Evolutionary conservation across 1,284 basidiomycete species (phyloP).

Genomic region (Pterulicium gracile): DNA sequence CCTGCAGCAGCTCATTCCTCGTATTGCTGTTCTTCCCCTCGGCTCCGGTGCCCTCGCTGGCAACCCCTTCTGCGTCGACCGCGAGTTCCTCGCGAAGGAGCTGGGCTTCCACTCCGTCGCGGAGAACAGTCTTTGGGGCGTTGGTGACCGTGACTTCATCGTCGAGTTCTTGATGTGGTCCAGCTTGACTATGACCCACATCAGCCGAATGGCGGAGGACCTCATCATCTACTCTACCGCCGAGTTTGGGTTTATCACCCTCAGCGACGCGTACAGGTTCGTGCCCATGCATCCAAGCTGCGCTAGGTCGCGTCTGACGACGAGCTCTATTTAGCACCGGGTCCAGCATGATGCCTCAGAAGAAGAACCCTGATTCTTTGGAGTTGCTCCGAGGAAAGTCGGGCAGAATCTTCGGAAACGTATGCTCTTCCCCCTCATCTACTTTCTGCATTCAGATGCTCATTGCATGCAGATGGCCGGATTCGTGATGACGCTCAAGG

Average conservation of each 20-base stretch:
- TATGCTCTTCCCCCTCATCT: slow-evolving; percentile 20
- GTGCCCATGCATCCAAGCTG: slow-evolving; percentile 9
- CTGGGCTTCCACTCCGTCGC: slow-evolving; percentile 79
- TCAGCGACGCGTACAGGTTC: slow-evolving; percentile 94
- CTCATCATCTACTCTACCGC: slow-evolving; percentile 94
- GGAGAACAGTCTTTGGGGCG: slow-evolving; percentile 92
- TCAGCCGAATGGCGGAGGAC: slow-evolving; percentile 93
- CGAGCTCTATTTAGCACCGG: slow-evolving; percentile 66
- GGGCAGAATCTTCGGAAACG: slow-evolving; percentile 90
- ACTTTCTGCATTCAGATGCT: slow-evolving; percentile 8
- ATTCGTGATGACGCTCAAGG: slow-evolving; percentile 96
- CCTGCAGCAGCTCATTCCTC: slow-evolving; percentile 74
- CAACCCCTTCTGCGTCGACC: slow-evolving; percentile 89
- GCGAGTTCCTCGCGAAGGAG: slow-evolving; percentile 79
- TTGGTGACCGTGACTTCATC: slow-evolving; percentile 95
- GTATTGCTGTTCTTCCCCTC: slow-evolving; percentile 87
- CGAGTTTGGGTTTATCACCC: slow-evolving; percentile 90
- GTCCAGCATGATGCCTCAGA: slow-evolving; percentile 99
- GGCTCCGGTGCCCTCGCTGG: slow-evolving; percentile 94
- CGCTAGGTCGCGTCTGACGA: slow-evolving; percentile 4
- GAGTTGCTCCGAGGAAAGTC: slow-evolving; percentile 94
- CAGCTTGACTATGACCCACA: slow-evolving; percentile 85
- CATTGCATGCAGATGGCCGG: slow-evolving; percentile 87
- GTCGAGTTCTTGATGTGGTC: slow-evolving; percentile 97
- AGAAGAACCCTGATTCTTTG: slow-evolving; percentile 97